Percentiles rank a stretch among this genome's conserved stretches.
Evolutionary conservation across 768 basidiomycete species (phyloP).

Genomic region (Exsudoporus frostii): DNA sequence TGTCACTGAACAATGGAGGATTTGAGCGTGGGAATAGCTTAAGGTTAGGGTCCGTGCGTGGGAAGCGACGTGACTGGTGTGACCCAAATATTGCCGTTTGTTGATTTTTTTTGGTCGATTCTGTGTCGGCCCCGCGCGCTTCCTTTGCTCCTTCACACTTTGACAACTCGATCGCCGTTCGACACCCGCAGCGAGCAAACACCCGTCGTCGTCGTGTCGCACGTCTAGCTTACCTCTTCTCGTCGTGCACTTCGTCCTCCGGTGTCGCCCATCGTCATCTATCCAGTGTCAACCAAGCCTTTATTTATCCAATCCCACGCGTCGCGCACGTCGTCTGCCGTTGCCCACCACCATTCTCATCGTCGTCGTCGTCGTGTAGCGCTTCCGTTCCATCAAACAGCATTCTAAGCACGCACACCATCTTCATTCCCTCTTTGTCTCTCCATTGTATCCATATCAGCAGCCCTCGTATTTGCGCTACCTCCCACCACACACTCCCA

Average conservation of each 20-base stretch:
- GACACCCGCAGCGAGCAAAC: slow-evolving; percentile 44
- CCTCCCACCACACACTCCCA: slow-evolving; percentile 29
- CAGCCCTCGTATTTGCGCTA: slow-evolving; percentile 35
- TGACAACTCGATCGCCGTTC: slow-evolving; percentile 47
- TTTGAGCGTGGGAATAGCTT: slow-evolving; percentile 32
- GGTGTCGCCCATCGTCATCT: slow-evolving; percentile 24
- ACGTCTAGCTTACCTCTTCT: slow-evolving; percentile 25
- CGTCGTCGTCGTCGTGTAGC: slow-evolving; percentile 28
- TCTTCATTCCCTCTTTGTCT: slow-evolving; percentile 25
- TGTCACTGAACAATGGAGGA: slow-evolving; percentile 18
- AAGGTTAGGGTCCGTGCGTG: slow-evolving; percentile 49
- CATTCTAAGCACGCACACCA: slow-evolving; percentile 26
- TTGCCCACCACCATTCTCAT: slow-evolving; percentile 16
- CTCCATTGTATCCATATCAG: slow-evolving; percentile 45
- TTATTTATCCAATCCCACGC: slow-evolving; percentile 42
- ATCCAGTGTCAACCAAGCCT: slow-evolving; percentile 18
- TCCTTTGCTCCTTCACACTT: slow-evolving; percentile 43
- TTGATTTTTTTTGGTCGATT: slow-evolving; percentile 38
- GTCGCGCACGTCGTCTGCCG: slow-evolving; percentile 43
- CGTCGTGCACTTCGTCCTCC: slow-evolving; percentile 21
- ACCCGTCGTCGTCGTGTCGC: slow-evolving; percentile 38
- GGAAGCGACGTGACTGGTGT: slow-evolving; percentile 32
- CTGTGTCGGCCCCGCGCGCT: slow-evolving; percentile 45
- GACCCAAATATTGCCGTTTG: slow-evolving; percentile 41
- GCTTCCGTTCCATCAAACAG: slow-evolving; percentile 27